Percentiles rank a stretch among this genome's conserved stretches.
Conservation (phyloP, 306 rosid genomes). For the Myrica gale region DNA sequence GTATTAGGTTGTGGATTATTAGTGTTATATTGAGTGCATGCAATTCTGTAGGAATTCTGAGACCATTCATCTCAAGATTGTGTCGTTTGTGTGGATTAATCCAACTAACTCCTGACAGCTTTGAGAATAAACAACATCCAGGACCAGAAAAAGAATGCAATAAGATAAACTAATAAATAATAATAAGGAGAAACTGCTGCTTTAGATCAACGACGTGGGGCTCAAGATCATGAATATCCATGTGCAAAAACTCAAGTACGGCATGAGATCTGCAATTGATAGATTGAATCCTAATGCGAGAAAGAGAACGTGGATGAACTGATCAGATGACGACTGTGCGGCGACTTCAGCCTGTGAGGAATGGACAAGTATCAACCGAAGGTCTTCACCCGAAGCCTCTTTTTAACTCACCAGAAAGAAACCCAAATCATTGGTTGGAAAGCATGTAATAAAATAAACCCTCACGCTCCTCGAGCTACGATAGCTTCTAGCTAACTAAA, state of each 20-base stretch:
- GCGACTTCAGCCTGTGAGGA: constrained; percentile 49
- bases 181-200: constrained; percentile 33
- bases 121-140: constrained; percentile 12
- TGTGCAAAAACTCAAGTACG: constrained; percentile 46
- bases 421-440: constrained; percentile 1
- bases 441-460: constrained; percentile 10
- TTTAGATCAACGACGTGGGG: constrained; percentile 45
- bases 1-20: neutral
- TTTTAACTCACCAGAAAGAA: neutral
- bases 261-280: constrained; percentile 44
- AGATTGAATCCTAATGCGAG: constrained; percentile 40
- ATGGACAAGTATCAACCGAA: constrained; percentile 58
- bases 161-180: constrained; percentile 21
- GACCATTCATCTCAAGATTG: constrained; percentile 55
- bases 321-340: constrained; percentile 56
- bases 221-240: constrained; percentile 59
- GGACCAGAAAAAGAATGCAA: constrained; percentile 11
- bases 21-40: constrained; percentile 7
- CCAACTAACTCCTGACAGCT: constrained; percentile 28
- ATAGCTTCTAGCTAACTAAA: neutral
- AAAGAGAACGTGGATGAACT: constrained; percentile 50
- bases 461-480: constrained; percentile 16
- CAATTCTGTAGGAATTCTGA: constrained; percentile 27
- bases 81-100: constrained; percentile 38
- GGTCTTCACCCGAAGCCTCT: constrained; percentile 23